Conservation (phyloP, 2,329 filamentous ascomycete genomes). For the Xylaria sp. region DNA sequence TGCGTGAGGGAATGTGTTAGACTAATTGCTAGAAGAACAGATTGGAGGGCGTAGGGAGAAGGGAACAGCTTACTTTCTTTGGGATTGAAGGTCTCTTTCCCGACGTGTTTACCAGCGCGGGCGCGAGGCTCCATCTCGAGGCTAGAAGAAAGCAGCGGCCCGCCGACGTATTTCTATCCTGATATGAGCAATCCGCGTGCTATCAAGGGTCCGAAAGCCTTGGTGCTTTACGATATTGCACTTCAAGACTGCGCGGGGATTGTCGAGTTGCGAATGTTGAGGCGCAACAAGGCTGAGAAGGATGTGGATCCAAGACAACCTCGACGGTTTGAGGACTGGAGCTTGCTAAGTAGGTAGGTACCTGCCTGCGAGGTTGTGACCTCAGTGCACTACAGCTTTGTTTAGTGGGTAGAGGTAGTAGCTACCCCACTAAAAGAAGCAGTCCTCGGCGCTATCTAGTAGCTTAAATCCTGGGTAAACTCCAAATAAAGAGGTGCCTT, state of each 20-base stretch:
- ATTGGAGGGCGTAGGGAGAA: background rate
- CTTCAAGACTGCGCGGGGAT: background rate
- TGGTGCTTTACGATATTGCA: background rate
- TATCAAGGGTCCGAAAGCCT: background rate
- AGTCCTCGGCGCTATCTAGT: background rate
- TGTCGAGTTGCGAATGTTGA: background rate
- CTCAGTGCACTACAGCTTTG: too few relatives aligned
- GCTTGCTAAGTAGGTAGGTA: background rate
- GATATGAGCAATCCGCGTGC: background rate
- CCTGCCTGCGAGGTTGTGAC: too few relatives aligned
- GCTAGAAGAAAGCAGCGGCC: background rate
- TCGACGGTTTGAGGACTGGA: background rate
- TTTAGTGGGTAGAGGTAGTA: background rate
- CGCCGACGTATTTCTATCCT: background rate
- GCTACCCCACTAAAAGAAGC: background rate
- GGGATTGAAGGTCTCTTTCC: slow-evolving; percentile 78
- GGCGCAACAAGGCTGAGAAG: slow-evolving; percentile 9
- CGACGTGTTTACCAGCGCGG: slow-evolving; percentile 78
- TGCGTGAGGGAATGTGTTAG: slow-evolving; percentile 28
- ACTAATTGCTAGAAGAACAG: background rate
- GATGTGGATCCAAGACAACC: background rate
- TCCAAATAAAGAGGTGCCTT: background rate
- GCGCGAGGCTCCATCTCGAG: slow-evolving; percentile 73
- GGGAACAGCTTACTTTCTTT: slow-evolving; percentile 65
- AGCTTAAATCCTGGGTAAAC: slow-evolving; percentile 1